phyloP scores from a whole-genome alignment of 208 protist genomes.

The Leishmania turanica region DNA sequence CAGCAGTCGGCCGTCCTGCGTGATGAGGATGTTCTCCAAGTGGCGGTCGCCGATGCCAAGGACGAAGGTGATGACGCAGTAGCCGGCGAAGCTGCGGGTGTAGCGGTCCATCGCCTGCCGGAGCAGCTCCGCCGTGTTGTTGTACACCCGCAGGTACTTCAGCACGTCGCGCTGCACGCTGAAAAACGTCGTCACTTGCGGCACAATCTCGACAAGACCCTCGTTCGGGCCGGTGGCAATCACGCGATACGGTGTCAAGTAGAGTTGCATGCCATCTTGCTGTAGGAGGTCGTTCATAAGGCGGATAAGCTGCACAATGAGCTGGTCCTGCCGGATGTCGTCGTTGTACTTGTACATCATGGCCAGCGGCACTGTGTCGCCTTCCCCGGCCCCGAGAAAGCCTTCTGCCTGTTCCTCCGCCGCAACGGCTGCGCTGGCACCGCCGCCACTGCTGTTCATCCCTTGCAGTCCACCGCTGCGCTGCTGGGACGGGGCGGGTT shows the following conservation, averaged over 20 bases:
- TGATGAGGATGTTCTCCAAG: constrained; percentile 97
- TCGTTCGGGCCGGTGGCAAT: constrained; percentile 79
- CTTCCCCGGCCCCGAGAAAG: constrained; percentile 9
- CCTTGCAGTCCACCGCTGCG: background rate
- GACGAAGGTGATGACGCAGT: constrained; percentile 97
- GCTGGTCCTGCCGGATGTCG: constrained; percentile 97
- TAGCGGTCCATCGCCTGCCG: constrained; percentile 92
- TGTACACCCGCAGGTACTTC: constrained; percentile 71
- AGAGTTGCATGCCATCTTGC: constrained; percentile 94
- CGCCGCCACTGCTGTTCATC: background rate
- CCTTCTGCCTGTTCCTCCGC: background rate
- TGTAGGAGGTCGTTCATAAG: constrained; percentile 93
- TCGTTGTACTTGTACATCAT: constrained; percentile 95
- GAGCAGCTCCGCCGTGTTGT: constrained; percentile 65
- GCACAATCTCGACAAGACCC: constrained; percentile 88
- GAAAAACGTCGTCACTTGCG: constrained; percentile 82
- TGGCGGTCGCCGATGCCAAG: constrained; percentile 97
- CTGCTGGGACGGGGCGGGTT: constrained; percentile 5
- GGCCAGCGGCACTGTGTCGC: constrained; percentile 34
- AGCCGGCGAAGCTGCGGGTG: constrained; percentile 96
- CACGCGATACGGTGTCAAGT: constrained; percentile 94
- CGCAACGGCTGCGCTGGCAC: constrained; percentile 2
- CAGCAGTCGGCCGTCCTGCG: constrained; percentile 93
- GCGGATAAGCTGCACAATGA: constrained; percentile 94
- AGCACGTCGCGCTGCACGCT: constrained; percentile 77